Percentiles rank a stretch among this genome's conserved stretches.
Conservation (phyloP, 345 rosid species). For the Adansonia digitata region DNA sequence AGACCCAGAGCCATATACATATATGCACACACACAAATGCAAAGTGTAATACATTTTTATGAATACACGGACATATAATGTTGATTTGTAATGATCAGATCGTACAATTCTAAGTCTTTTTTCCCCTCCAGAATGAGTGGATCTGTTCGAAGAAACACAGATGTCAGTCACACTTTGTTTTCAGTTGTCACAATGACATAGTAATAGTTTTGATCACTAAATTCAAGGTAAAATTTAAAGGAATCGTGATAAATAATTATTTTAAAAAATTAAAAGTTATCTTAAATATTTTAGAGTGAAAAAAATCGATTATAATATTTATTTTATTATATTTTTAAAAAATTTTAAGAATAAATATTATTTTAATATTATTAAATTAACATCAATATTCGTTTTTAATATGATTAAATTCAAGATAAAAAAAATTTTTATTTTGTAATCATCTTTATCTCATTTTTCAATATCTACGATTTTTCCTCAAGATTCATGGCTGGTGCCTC, state of each 20-base stretch:
- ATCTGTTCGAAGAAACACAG: slow-evolving; percentile 18
- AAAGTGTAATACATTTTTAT: not conserved
- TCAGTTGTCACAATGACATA: slow-evolving; percentile 26
- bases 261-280: no score
- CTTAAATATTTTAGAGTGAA: no score
- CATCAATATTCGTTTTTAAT: no score
- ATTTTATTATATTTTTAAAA: no score
- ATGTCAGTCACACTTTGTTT: slow-evolving; percentile 20
- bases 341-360: no score
- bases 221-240: no score
- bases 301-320: no score
- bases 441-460: no score
- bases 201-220: slow-evolving; percentile 29
- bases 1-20: not conserved
- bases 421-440: no score
- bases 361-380: no score
- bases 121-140: slow-evolving; percentile 14
- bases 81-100: slow-evolving; percentile 5
- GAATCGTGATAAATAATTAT: no score
- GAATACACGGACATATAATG: not conserved
- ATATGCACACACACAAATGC: not conserved
- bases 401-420: no score
- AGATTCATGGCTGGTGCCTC: slow-evolving; percentile 1
- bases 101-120: slow-evolving; percentile 10
- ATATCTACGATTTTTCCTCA: slow-evolving; percentile 29